Conservation (phyloP, 495 filamentous ascomycete genomes). For the Tuber borchii region DNA sequence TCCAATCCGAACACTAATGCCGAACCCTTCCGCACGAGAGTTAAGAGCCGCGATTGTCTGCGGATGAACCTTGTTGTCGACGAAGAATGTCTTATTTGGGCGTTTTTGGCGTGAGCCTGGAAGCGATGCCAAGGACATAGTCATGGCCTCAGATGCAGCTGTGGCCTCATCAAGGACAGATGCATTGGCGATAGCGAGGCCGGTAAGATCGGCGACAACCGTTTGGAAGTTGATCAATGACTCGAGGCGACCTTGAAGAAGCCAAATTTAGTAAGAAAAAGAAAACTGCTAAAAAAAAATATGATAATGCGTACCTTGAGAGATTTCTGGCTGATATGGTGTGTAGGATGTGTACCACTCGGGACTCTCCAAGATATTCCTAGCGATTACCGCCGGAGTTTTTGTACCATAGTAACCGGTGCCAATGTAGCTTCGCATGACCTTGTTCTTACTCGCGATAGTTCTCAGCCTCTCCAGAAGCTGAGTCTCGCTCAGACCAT, state of each 20-base stretch:
- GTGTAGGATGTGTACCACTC: conserved; percentile 99
- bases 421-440: conserved; percentile 67
- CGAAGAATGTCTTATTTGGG: conserved; percentile 70
- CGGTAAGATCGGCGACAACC: conserved; percentile 82
- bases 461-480: conserved; percentile 57
- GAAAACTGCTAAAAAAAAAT: conserved; percentile 1
- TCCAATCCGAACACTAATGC: conserved; percentile 66
- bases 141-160: conserved; percentile 96
- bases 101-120: conserved; percentile 66
- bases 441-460: conserved; percentile 61
- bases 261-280: not conserved
- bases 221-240: conserved; percentile 97
- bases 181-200: conserved; percentile 84
- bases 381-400: conserved; percentile 85
- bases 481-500: conserved; percentile 61
- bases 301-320: conserved; percentile 54
- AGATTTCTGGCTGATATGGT: conserved; percentile 97
- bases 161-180: conserved; percentile 91
- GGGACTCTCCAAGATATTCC: conserved; percentile 88
- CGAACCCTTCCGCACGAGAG: conserved; percentile 89
- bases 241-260: conserved; percentile 60
- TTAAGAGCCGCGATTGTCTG: conserved; percentile 83
- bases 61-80: conserved; percentile 76
- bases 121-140: conserved; percentile 74
- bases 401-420: conserved; percentile 81